Evolutionary conservation across 768 basidiomycete genomes (phyloP).

Genomic region (Paxillus rubicundulus): DNA sequence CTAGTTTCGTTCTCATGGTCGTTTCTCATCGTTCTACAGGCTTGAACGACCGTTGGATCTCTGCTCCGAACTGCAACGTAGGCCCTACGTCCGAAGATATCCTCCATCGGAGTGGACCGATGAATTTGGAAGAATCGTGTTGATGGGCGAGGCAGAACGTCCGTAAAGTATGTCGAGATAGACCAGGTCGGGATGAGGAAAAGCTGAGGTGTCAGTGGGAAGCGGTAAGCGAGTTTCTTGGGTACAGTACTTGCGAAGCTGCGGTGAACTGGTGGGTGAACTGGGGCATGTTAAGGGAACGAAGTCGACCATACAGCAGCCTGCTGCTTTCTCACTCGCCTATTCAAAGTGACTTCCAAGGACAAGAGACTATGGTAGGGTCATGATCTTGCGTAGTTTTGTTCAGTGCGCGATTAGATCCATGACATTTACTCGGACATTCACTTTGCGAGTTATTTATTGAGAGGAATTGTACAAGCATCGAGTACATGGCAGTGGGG

Average conservation of each 20-base stretch:
- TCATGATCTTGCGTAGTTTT: neutral
- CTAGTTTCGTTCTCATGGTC: neutral
- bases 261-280: constrained; percentile 62
- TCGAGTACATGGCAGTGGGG: neutral
- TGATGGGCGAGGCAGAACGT: constrained; percentile 58
- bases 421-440: neutral
- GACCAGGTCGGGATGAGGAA: constrained; percentile 51
- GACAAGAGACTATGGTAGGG: neutral
- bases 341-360: neutral
- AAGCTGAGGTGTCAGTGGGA: constrained; percentile 49
- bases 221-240: constrained; percentile 44
- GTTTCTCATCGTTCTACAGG: constrained; percentile 16
- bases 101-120: constrained; percentile 45
- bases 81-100: constrained; percentile 29
- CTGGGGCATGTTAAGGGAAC: constrained; percentile 45
- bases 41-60: constrained; percentile 36
- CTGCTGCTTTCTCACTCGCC: neutral
- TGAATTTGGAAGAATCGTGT: constrained; percentile 43
- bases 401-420: neutral
- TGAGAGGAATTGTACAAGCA: neutral
- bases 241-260: constrained; percentile 49
- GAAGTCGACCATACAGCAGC: constrained; percentile 17
- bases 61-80: constrained; percentile 34
- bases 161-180: no score
- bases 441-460: neutral